phyloP scores from a whole-genome alignment of 331 rosid genomes.

The Spiraea crenata region DNA sequence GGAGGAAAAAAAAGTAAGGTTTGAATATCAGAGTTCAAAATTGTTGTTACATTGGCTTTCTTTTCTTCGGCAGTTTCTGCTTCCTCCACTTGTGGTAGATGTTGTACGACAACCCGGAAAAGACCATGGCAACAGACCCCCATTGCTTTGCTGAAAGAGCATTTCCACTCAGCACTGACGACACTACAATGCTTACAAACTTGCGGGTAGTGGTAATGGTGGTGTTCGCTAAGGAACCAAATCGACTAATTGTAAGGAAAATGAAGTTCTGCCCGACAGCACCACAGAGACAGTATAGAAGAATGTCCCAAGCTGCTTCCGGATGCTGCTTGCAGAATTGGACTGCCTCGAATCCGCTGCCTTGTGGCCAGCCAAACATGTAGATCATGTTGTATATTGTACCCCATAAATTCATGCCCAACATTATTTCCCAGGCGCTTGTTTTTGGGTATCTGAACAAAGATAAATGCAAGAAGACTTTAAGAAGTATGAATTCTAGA shows the following conservation, averaged over 20 bases:
- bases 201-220: slow-evolving; percentile 97
- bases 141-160: slow-evolving; percentile 88
- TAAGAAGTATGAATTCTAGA: background rate
- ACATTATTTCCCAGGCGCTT: slow-evolving; percentile 96
- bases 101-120: slow-evolving; percentile 92
- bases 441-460: slow-evolving; percentile 81
- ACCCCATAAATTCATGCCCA: slow-evolving; percentile 99
- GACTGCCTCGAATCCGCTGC: slow-evolving; percentile 75
- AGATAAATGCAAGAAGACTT: background rate
- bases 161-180: slow-evolving; percentile 86
- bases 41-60: slow-evolving; percentile 57
- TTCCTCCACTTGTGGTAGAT: slow-evolving; percentile 92
- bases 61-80: slow-evolving; percentile 79
- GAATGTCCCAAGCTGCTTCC: slow-evolving; percentile 97
- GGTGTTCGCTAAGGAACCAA: slow-evolving; percentile 89
- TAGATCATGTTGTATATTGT: slow-evolving; percentile 84
- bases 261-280: slow-evolving; percentile 99
- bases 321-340: slow-evolving; percentile 83
- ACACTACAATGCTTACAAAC: slow-evolving; percentile 88
- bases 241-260: slow-evolving; percentile 84
- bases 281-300: slow-evolving; percentile 86
- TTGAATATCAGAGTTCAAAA: slow-evolving; percentile 32
- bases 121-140: slow-evolving; percentile 86
- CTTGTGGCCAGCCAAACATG: slow-evolving; percentile 92
- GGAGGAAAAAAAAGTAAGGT: background rate